Evolutionary conservation across 495 filamentous ascomycete species (phyloP).

Genomic region (Aspergillus ostianus): DNA sequence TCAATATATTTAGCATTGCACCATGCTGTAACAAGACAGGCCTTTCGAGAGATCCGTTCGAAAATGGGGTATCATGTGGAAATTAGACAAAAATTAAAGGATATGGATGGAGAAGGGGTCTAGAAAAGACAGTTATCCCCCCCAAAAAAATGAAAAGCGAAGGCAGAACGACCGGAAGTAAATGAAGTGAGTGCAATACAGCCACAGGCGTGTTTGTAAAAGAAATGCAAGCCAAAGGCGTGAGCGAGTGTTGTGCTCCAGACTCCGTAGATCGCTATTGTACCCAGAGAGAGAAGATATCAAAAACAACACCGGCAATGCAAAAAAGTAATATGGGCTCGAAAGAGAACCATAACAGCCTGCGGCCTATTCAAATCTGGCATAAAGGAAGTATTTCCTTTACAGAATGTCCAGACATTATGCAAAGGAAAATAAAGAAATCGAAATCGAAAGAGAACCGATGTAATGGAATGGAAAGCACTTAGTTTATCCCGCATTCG

Average conservation of each 20-base stretch:
- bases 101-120: background rate
- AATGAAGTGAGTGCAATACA: background rate
- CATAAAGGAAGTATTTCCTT: background rate
- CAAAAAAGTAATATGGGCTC: background rate
- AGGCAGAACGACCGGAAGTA: background rate
- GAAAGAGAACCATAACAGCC: background rate
- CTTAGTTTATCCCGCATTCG: constrained; percentile 23
- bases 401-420: background rate
- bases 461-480: background rate
- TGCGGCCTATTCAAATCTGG: background rate
- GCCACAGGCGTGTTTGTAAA: background rate
- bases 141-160: background rate
- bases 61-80: background rate
- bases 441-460: background rate
- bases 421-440: background rate
- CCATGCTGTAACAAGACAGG: background rate
- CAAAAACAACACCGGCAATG: background rate
- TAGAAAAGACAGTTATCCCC: background rate
- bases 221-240: background rate
- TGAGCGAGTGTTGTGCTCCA: background rate
- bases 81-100: background rate
- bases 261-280: background rate
- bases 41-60: background rate
- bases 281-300: background rate
- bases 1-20: background rate